Evolutionary conservation across 2,329 filamentous ascomycete species (phyloP).

Genomic region (Claviceps cyperi): DNA sequence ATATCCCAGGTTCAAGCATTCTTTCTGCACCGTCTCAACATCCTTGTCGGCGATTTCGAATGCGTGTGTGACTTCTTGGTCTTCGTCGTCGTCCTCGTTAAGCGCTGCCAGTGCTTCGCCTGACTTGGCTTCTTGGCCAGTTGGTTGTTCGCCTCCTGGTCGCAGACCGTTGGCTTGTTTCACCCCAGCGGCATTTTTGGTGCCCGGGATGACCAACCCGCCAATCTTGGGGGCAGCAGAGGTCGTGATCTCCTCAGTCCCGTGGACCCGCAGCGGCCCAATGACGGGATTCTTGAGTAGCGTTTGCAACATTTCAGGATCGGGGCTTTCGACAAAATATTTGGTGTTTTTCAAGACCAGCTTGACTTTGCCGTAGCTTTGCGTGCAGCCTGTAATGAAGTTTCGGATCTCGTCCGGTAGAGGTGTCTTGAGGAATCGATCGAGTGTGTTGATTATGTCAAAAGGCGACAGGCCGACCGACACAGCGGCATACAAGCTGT

Average conservation of each 20-base stretch:
- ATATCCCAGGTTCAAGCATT: conserved; percentile 72
- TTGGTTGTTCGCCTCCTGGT: conserved; percentile 21
- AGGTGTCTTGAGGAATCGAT: conserved; percentile 77
- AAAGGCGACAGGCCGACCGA: conserved; percentile 81
- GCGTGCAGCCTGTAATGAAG: conserved; percentile 68
- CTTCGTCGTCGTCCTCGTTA: conserved; percentile 79
- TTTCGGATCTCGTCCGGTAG: conserved; percentile 66
- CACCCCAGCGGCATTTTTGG: conserved; percentile 79
- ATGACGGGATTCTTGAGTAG: conserved; percentile 78
- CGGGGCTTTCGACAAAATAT: conserved; percentile 85
- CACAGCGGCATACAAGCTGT: conserved; percentile 89
- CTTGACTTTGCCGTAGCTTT: conserved; percentile 90
- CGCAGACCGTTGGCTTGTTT: conserved; percentile 47
- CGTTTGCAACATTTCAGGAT: conserved; percentile 71
- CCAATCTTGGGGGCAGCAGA: conserved; percentile 76
- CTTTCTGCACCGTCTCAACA: conserved; percentile 78
- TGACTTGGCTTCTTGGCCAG: conserved; percentile 39
- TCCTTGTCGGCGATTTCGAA: conserved; percentile 77
- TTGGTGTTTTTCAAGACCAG: conserved; percentile 88
- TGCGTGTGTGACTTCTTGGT: conserved; percentile 77
- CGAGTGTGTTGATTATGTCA: conserved; percentile 81
- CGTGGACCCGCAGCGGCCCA: conserved; percentile 62
- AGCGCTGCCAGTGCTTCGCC: conserved; percentile 57
- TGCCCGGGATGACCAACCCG: conserved; percentile 82
- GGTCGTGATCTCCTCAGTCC: conserved; percentile 56